phyloP scores from a whole-genome alignment of 116 monocot species.

The Cymodocea nodosa region DNA sequence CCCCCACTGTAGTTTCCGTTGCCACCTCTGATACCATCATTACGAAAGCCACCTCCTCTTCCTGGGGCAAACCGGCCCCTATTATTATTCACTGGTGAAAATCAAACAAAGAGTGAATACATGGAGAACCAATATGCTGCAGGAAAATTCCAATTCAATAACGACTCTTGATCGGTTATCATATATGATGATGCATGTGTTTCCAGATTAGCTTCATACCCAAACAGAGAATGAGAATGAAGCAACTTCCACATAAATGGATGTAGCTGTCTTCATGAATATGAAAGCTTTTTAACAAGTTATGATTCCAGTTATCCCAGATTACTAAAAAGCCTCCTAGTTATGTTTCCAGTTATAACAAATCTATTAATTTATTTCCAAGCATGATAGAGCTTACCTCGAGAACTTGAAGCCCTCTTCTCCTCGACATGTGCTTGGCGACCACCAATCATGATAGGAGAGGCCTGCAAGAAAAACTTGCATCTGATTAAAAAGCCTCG shows the following conservation, averaged over 20 bases:
- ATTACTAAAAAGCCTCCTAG: neutral
- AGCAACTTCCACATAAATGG: too few species aligned
- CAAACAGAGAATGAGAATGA: too few species aligned
- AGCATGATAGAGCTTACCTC: conserved; percentile 23
- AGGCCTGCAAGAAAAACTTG: conserved; percentile 26
- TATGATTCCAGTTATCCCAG: too few species aligned
- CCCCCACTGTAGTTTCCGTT: conserved; percentile 32
- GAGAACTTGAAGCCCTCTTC: conserved; percentile 42
- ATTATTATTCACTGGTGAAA: conserved; percentile 19
- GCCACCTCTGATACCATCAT: conserved; percentile 36
- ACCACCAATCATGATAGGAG: conserved; percentile 44
- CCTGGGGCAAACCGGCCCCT: conserved; percentile 44
- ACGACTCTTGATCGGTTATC: neutral
- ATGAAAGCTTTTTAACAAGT: too few species aligned
- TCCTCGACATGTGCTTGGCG: conserved; percentile 59
- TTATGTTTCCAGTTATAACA: neutral
- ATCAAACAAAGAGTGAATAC: neutral
- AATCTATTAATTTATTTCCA: neutral
- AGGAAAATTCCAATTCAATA: neutral
- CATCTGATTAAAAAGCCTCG: neutral
- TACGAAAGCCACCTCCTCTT: conserved; percentile 54
- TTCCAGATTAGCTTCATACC: neutral
- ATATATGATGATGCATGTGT: neutral
- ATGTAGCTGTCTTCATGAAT: too few species aligned
- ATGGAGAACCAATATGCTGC: neutral